Evolutionary conservation across 805 yeast species (phyloP).

Genomic region (Komagataella kurtzmanii): DNA sequence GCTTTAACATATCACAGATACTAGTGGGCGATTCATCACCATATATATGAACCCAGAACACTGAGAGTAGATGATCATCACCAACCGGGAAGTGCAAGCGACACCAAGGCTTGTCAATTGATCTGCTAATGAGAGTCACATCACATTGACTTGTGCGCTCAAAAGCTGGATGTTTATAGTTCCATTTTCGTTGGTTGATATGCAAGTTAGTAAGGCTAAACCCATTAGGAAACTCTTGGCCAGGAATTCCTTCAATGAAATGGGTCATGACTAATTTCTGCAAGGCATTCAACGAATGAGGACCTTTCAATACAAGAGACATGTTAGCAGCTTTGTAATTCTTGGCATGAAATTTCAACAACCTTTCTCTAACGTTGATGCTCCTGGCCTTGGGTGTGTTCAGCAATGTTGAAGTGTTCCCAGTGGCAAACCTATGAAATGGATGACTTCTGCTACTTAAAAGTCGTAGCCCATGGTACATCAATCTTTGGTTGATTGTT

Average conservation of each 20-base stretch:
- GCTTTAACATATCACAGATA: constrained; percentile 24
- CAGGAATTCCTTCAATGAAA: constrained; percentile 23
- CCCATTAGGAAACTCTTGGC: not conserved
- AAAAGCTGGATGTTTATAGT: not conserved
- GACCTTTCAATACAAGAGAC: constrained; percentile 49
- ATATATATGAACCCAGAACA: constrained; percentile 37
- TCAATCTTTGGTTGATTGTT: constrained; percentile 25
- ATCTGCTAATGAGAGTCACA: not conserved
- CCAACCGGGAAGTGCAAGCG: constrained; percentile 1
- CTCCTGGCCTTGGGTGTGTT: constrained; percentile 19
- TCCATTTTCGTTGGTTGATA: not conserved
- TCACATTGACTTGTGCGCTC: not conserved
- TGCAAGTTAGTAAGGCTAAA: not conserved
- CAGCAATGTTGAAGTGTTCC: constrained; percentile 37
- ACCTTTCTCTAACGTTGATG: constrained; percentile 19
- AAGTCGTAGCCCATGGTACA: constrained; percentile 46
- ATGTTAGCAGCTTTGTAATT: constrained; percentile 34
- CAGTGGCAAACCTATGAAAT: constrained; percentile 54
- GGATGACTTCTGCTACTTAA: constrained; percentile 34
- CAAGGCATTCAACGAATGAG: constrained; percentile 47
- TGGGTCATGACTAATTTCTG: constrained; percentile 33
- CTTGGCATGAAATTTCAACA: constrained; percentile 24
- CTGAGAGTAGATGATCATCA: not conserved
- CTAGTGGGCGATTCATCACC: constrained; percentile 53
- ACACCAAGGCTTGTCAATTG: not conserved